Evolutionary conservation across 2,329 filamentous ascomycete species (phyloP).

Genomic region (Lachnellula arida): DNA sequence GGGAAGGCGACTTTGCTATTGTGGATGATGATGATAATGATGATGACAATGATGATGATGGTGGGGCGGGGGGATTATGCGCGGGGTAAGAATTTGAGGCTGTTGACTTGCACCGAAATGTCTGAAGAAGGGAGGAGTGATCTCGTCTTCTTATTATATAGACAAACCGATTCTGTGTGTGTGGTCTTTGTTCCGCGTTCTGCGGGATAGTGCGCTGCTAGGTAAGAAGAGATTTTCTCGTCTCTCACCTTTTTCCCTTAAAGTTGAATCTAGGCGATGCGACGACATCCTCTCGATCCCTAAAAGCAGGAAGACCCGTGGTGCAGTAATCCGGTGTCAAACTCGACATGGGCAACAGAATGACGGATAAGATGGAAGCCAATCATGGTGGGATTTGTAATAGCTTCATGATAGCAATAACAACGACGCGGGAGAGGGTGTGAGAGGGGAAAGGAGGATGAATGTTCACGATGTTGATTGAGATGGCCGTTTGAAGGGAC

Average conservation of each 20-base stretch:
- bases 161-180: background rate
- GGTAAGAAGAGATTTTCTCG: slow-evolving; percentile 12
- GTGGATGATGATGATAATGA: background rate
- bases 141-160: background rate
- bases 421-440: slow-evolving; percentile 2
- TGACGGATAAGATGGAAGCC: slow-evolving; percentile 16
- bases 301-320: slow-evolving; percentile 18
- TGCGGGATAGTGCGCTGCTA: slow-evolving; percentile 9
- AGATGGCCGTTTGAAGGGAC: background rate
- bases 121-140: background rate
- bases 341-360: slow-evolving; percentile 6
- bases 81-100: background rate
- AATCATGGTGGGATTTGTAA: slow-evolving; percentile 20
- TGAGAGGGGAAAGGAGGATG: background rate
- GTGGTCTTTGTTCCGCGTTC: background rate
- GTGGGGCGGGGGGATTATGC: background rate
- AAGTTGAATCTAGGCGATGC: slow-evolving; percentile 24
- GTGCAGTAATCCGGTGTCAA: slow-evolving; percentile 11
- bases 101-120: background rate
- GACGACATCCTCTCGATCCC: slow-evolving; percentile 9
- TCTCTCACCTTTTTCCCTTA: slow-evolving; percentile 13
- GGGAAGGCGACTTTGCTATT: background rate
- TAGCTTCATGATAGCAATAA: slow-evolving; percentile 8
- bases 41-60: too few relatives aligned
- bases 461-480: background rate